Base-by-base conservation (phyloP, 1,139 yeast species). In the Saccharomyces hybrid region DNA sequence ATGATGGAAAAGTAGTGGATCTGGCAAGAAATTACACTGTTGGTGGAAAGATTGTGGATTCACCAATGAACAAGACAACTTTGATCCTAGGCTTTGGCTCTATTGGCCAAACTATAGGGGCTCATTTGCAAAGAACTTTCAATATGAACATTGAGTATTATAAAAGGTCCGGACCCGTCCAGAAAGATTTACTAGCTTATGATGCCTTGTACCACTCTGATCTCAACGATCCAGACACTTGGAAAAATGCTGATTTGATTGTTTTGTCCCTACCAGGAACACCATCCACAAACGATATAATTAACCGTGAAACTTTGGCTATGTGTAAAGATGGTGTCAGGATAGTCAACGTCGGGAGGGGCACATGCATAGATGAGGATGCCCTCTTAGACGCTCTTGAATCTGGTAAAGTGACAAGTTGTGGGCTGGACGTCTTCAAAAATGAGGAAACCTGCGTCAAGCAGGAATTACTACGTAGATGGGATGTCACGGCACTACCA, bases 361-460 rank as follows among this genome's bases (percentile, higher is more conserved):
- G 96, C 0, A 68, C 78, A 4, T 81, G 88, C 31, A 76, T 90
- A 56, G 86, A 89, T 64, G 95, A 88, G 63, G 75, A 77, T 23
- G 95, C 85, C 1, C 74, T 90, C 51, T 79, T 88, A 1, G 75
- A 74, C 8, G 96, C 89, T 0, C 75, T 90, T 56, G 77, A 83
- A 59, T 66, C 76, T 3, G 95, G 95, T 1, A 82, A 85, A 57
- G 77, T 90, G 3, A 70, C 78, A 25, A 80, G 84, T 64, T 93
- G 85, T 14, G 97, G 96, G 0, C 73, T 88, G 49, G 97, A 89
- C 64, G 97, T 89, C 4, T 88, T 75, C 69, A 86, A 83, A 62
- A 69, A 78, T 44, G 97, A 89, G 69, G 91, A 91, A 3, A 53
- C 57, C 0, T 48, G 50, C 13, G 77, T 86, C 11, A 78, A 81